Evolutionary conservation across 768 basidiomycete genomes (phyloP).

Genomic region (Russula virescens): DNA sequence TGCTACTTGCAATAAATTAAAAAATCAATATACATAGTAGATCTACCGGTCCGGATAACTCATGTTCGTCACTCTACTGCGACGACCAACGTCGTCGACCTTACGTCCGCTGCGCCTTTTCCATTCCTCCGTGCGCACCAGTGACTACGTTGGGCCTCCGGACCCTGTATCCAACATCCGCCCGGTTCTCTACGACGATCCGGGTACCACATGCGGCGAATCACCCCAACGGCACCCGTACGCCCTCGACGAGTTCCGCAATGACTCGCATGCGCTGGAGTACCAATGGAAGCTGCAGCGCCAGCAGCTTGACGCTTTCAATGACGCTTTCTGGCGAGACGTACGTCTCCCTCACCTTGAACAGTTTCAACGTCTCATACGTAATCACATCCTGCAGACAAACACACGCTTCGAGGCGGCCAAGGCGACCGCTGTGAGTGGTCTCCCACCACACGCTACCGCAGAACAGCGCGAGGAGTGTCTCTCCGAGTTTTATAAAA

Average conservation of each 20-base stretch:
- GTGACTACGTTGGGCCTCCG: slow-evolving; percentile 58
- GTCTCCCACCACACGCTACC: slow-evolving; percentile 47
- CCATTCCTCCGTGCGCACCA: slow-evolving; percentile 15
- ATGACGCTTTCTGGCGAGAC: slow-evolving; percentile 76
- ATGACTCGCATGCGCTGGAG: slow-evolving; percentile 38
- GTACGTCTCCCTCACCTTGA: slow-evolving; percentile 40
- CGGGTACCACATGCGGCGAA: slow-evolving; percentile 27
- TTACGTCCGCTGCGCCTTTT: slow-evolving; percentile 20
- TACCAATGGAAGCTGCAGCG: slow-evolving; percentile 66
- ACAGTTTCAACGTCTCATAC: background rate
- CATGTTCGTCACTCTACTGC: slow-evolving; percentile 21
- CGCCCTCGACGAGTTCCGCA: slow-evolving; percentile 66
- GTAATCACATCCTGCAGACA: slow-evolving; percentile 42
- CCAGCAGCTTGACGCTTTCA: slow-evolving; percentile 67
- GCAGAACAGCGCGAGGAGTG: slow-evolving; percentile 58
- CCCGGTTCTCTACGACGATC: slow-evolving; percentile 69
- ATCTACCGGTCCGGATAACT: background rate
- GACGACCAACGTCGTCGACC: slow-evolving; percentile 8
- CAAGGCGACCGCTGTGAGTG: slow-evolving; percentile 50
- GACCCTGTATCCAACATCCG: slow-evolving; percentile 77
- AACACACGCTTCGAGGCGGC: slow-evolving; percentile 76
- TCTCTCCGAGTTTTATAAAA: slow-evolving; percentile 64
- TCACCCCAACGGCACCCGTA: slow-evolving; percentile 52
- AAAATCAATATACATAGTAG: background rate
- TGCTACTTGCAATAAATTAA: background rate